Evolutionary conservation across 139 green algal genomes (phyloP).

Genomic region (Edaphochlamys debaryana): DNA sequence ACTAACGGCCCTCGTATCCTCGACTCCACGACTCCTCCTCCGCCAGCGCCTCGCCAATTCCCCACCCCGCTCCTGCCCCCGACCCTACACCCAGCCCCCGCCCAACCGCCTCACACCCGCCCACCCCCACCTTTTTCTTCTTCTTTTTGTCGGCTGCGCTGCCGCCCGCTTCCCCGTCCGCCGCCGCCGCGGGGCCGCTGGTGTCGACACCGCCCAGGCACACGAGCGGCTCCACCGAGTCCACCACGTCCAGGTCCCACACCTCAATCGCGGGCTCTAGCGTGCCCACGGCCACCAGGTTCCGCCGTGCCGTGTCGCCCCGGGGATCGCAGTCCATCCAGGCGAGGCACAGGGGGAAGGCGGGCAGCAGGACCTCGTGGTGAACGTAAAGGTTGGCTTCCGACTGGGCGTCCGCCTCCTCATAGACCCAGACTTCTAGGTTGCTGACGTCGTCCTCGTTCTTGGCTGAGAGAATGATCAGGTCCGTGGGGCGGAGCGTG

Average conservation of each 20-base stretch:
- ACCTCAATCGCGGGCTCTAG: slow-evolving; percentile 97
- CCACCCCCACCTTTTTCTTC: slow-evolving; percentile 59
- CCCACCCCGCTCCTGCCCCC: not conserved
- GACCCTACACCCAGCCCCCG: not conserved
- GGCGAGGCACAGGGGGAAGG: slow-evolving; percentile 91
- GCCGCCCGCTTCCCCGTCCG: slow-evolving; percentile 2
- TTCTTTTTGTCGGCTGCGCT: slow-evolving; percentile 68
- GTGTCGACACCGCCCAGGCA: slow-evolving; percentile 81
- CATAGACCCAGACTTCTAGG: slow-evolving; percentile 97
- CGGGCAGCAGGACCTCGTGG: slow-evolving; percentile 94
- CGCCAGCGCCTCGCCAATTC: not conserved
- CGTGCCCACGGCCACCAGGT: slow-evolving; percentile 89
- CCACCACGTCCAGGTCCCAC: slow-evolving; percentile 94
- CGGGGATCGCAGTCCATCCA: slow-evolving; percentile 85
- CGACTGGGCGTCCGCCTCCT: slow-evolving; percentile 75
- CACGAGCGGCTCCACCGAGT: slow-evolving; percentile 85
- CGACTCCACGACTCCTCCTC: no score
- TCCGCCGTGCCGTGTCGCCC: slow-evolving; percentile 49
- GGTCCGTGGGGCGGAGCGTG: slow-evolving; percentile 76
- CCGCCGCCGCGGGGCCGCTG: slow-evolving; percentile 16
- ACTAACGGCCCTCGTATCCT: no score
- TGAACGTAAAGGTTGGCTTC: slow-evolving; percentile 94
- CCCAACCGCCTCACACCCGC: not conserved
- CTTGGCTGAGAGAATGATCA: slow-evolving; percentile 89
- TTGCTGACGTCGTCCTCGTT: slow-evolving; percentile 95